Base-by-base conservation (phyloP, 768 basidiomycete genomes). In the Boletus tylopilopsis region DNA sequence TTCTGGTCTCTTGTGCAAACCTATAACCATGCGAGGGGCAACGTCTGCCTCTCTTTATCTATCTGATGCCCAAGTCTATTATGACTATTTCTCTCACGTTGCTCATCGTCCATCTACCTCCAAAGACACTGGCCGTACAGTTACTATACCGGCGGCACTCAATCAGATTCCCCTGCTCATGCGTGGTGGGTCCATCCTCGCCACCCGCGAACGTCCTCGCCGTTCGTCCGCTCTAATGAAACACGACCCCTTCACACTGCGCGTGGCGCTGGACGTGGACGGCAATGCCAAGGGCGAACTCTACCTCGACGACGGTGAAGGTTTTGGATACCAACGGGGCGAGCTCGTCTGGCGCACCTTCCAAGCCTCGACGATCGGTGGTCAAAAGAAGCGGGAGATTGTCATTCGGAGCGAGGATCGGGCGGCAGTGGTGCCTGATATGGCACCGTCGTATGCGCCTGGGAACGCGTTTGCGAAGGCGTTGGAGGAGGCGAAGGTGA, bases 271-370 rank as follows among this genome's bases (percentile, higher is more conserved):
- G 18, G 79, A 78, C 69, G 79, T 81, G 40, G 61, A 72, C 2
- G 68, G 71, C 23, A 61, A 55, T 25, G 94, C 94, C 0, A 64
- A 62, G 2, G 96, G 96, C 32, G 90, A 94, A 61, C 76, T 99
- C 32, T 99, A 98, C 69, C 79, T 95, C 48, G 96, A 99, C 64
- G 96, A 98, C 58, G 96, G 96, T 13, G 87, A 86, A 44, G 80
- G 86, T 0, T 98, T 83, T 68, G 71, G 76, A 5, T 84, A 94
- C 68, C 71, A 79, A 50, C 63, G 77, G 6, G 96, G 96, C 25
- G 76, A 92, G 50, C 81, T 90, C 64, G 74, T 96, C 51, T 94
- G 90, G 90, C 83, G 91, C 47, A 73, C 76, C 51, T 90, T 94
- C 61, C 61, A 61, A 22, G 84, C 90, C 22, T 76, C 75, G 64